phyloP scores from a whole-genome alignment of 768 basidiomycete genomes.

The Dioszegia aurantiaca region DNA sequence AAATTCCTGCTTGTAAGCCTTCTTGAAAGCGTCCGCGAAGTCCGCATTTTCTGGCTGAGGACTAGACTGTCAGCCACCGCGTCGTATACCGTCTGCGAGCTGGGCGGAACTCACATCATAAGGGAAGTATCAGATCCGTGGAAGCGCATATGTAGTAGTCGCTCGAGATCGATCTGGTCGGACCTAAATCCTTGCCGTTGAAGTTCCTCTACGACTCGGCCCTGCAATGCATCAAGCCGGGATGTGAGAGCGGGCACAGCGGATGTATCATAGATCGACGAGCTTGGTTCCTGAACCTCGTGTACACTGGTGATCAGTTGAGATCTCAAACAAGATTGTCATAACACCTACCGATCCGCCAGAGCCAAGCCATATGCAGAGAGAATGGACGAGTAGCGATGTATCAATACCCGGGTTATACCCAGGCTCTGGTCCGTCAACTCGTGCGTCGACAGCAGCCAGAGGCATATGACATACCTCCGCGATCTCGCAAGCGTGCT shows the following conservation, averaged over 20 bases:
- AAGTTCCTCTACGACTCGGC: slow-evolving; percentile 66
- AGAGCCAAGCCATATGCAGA: slow-evolving; percentile 84
- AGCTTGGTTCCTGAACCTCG: slow-evolving; percentile 85
- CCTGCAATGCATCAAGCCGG: slow-evolving; percentile 67
- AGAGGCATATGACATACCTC: slow-evolving; percentile 13
- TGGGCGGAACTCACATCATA: slow-evolving; percentile 61
- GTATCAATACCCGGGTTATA: slow-evolving; percentile 24
- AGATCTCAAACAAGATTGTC: background rate
- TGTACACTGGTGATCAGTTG: slow-evolving; percentile 4
- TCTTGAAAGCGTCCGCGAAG: slow-evolving; percentile 74
- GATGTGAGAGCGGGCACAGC: slow-evolving; percentile 60
- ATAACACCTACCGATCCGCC: slow-evolving; percentile 42
- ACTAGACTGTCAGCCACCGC: slow-evolving; percentile 1
- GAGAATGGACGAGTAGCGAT: slow-evolving; percentile 81
- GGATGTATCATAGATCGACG: slow-evolving; percentile 66
- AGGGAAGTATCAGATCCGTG: slow-evolving; percentile 68
- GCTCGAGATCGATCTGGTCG: slow-evolving; percentile 68
- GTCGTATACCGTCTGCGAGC: too few relatives aligned
- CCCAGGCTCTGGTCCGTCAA: slow-evolving; percentile 6
- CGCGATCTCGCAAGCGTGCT: slow-evolving; percentile 47
- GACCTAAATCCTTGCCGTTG: slow-evolving; percentile 74
- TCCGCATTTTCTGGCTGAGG: slow-evolving; percentile 61
- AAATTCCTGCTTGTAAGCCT: slow-evolving; percentile 79
- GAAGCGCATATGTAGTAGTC: slow-evolving; percentile 55
- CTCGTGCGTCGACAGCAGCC: background rate